Evolutionary conservation across 371 early-diverging fungal genomes (phyloP).

Genomic region (Mucor indicus): DNA sequence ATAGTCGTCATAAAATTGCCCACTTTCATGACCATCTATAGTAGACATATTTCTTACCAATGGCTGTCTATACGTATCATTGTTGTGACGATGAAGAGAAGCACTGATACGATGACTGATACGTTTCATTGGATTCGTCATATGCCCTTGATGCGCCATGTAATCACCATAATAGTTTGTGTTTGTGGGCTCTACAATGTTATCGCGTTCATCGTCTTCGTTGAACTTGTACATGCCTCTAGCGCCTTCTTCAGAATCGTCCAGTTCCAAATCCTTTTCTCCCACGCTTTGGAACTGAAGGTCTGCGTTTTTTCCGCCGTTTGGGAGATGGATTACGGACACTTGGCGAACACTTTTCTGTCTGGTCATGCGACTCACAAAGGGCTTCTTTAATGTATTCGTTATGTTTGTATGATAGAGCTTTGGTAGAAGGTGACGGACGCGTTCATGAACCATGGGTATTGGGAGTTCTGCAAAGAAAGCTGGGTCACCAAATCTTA

Average conservation of each 20-base stretch:
- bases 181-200: constrained; percentile 13
- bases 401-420: constrained; percentile 30
- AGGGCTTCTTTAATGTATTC: constrained; percentile 4
- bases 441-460: constrained; percentile 56
- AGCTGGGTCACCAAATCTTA: constrained; percentile 57
- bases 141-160: background rate
- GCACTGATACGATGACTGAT: constrained; percentile 6
- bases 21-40: too few relatives aligned
- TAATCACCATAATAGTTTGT: constrained; percentile 8
- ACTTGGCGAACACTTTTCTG: constrained; percentile 32
- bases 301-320: constrained; percentile 13
- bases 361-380: constrained; percentile 27
- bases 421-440: constrained; percentile 50
- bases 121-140: constrained; percentile 1
- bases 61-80: too few relatives aligned
- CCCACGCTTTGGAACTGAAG: constrained; percentile 34
- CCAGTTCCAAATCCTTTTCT: constrained; percentile 32
- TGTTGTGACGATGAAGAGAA: background rate
- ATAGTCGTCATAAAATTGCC: too few relatives aligned
- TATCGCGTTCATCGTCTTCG: constrained; percentile 17
- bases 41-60: constrained; percentile 4
- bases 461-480: constrained; percentile 52
- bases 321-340: constrained; percentile 18
- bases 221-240: constrained; percentile 38
- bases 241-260: constrained; percentile 36